These are phyloP conservation scores for Phytophthora capsici DNA, from an alignment of 352 stramenopile species.

Conservation along the genomic window DNA sequence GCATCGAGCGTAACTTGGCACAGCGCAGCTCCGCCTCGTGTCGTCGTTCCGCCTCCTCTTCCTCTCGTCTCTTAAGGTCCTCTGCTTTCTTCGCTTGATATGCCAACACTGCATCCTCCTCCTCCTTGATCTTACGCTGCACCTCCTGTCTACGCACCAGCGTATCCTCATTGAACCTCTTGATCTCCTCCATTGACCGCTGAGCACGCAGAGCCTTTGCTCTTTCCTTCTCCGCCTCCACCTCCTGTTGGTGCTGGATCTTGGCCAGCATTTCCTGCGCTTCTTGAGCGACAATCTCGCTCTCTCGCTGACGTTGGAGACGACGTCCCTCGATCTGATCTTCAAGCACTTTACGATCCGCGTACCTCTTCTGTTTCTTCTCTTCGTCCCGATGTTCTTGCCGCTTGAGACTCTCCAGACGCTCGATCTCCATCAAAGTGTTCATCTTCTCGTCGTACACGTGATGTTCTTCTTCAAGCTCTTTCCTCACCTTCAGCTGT, in stretches of 20 bases:
- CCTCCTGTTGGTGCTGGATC: constrained; percentile 78
- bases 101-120: constrained; percentile 70
- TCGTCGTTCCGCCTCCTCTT: constrained; percentile 68
- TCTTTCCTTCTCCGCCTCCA: constrained; percentile 78
- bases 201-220: constrained; percentile 62
- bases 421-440: constrained; percentile 94
- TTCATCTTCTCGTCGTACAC: constrained; percentile 96
- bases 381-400: constrained; percentile 91
- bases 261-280: constrained; percentile 89
- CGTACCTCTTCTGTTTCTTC: constrained; percentile 87
- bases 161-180: constrained; percentile 70
- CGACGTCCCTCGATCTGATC: constrained; percentile 81
- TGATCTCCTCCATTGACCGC: constrained; percentile 75
- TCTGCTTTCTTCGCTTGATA: constrained; percentile 83
- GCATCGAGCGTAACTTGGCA: constrained; percentile 74
- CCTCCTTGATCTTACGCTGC: constrained; percentile 80
- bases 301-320: constrained; percentile 54
- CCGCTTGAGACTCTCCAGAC: constrained; percentile 90
- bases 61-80: constrained; percentile 63
- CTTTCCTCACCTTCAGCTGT: constrained; percentile 79
- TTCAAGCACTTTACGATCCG: constrained; percentile 89
- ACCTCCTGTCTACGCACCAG: constrained; percentile 57
- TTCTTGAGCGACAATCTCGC: constrained; percentile 67
- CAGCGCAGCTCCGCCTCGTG: constrained; percentile 79
- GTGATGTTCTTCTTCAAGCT: constrained; percentile 74